Percentiles rank a stretch among this genome's conserved stretches.
phyloP scores from a whole-genome alignment of 2,329 filamentous ascomycete species.

The Exserohilum rostratum region DNA sequence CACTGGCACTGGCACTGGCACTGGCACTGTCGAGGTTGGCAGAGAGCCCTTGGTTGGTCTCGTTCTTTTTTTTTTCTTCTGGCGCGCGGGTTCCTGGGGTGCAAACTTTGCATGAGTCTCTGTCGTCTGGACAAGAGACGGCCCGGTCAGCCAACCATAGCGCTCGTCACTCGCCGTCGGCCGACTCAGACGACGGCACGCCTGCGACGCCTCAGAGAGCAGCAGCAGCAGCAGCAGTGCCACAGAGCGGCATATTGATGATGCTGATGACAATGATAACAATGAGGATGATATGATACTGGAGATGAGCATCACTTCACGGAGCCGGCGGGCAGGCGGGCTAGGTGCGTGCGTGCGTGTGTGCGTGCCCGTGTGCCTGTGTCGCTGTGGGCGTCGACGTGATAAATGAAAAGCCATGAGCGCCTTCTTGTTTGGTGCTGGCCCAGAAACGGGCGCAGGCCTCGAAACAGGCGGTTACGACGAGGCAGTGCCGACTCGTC shows the following conservation, averaged over 20 bases:
- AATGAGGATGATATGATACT: too few species aligned
- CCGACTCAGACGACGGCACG: too few species aligned
- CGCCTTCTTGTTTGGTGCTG: slow-evolving; percentile 34
- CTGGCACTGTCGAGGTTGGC: too few species aligned
- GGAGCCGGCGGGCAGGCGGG: too few species aligned
- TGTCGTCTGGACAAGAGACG: slow-evolving; percentile 15
- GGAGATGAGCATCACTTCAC: too few species aligned
- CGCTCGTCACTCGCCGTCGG: slow-evolving; percentile 2
- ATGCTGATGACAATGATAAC: too few species aligned
- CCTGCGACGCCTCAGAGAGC: too few species aligned
- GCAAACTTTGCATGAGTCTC: slow-evolving; percentile 15
- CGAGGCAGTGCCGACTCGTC: slow-evolving; percentile 31
- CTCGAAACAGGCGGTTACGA: slow-evolving; percentile 31
- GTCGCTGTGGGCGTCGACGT: slow-evolving; percentile 20
- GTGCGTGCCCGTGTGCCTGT: neutral
- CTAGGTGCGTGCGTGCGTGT: neutral
- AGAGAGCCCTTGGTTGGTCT: too few species aligned
- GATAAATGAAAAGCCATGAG: slow-evolving; percentile 30
- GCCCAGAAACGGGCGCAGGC: slow-evolving; percentile 22
- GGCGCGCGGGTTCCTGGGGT: slow-evolving; percentile 17
- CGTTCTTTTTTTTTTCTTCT: neutral
- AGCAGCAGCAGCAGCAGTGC: too few species aligned
- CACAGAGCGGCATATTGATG: too few species aligned
- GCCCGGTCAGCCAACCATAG: slow-evolving; percentile 30
- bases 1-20: too few species aligned